A percentile compares a stretch with the other conserved stretches of the same genome.
phyloP scores from a whole-genome alignment of 768 basidiomycete genomes.

The Mycena rosella region DNA sequence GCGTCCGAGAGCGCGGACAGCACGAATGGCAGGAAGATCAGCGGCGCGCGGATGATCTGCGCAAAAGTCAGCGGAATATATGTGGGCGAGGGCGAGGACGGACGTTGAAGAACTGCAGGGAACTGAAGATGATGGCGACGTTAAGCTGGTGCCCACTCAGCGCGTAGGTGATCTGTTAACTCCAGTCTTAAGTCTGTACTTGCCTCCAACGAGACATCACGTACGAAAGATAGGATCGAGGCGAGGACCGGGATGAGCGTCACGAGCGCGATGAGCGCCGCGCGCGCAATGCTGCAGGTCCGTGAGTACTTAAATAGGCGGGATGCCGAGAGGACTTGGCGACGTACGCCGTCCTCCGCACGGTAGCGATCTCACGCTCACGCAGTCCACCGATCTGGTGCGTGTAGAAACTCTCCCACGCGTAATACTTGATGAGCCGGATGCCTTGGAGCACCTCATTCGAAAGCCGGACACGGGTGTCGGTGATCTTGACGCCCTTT shows the following conservation, averaged over 20 bases:
- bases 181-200: constrained; percentile 38
- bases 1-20: constrained; percentile 63
- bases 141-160: constrained; percentile 58
- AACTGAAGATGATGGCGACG: constrained; percentile 59
- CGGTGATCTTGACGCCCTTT: constrained; percentile 74
- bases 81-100: constrained; percentile 23
- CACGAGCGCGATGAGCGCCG: constrained; percentile 43
- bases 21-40: constrained; percentile 68
- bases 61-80: background rate
- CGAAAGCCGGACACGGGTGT: constrained; percentile 72
- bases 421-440: constrained; percentile 73
- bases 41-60: constrained; percentile 70
- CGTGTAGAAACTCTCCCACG: constrained; percentile 68
- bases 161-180: constrained; percentile 59
- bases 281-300: constrained; percentile 39
- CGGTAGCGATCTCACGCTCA: constrained; percentile 53
- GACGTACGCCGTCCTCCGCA: constrained; percentile 43
- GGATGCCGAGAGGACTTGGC: background rate
- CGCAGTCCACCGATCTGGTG: constrained; percentile 56
- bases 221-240: constrained; percentile 57
- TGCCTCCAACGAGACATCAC: constrained; percentile 11
- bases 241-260: constrained; percentile 53
- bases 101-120: constrained; percentile 60
- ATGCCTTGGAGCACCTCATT: constrained; percentile 80
- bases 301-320: background rate